Percentiles rank a stretch among this genome's conserved stretches.
These are phyloP conservation scores for Eucalyptus curtisii DNA, from an alignment of 345 rosid species.

Conservation along the genomic window DNA sequence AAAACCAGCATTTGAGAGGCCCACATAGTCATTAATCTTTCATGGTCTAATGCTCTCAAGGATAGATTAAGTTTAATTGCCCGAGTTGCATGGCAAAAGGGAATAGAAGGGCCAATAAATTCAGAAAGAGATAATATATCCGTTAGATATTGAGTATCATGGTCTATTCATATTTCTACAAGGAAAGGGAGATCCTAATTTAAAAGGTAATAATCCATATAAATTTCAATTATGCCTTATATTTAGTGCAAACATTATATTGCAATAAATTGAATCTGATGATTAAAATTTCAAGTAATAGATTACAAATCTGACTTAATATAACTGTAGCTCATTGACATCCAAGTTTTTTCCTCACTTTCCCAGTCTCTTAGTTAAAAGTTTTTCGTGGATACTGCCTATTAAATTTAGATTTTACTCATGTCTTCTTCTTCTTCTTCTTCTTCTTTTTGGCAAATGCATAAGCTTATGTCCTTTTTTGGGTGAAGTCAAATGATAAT, in stretches of 20 bases:
- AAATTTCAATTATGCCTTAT: neutral
- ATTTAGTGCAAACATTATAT: neutral
- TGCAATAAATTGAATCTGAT: neutral
- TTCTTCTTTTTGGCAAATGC: no score
- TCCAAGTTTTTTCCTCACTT: neutral
- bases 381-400: no score
- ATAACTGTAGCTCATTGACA: no score
- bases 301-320: no score
- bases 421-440: no score
- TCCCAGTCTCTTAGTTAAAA: no score
- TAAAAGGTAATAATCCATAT: neutral
- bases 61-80: neutral
- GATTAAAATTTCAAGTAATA: neutral
- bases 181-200: neutral
- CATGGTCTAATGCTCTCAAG: neutral
- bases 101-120: no score
- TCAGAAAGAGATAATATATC: neutral
- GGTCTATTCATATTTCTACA: neutral
- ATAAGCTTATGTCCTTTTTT: no score
- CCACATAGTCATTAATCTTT: neutral
- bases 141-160: neutral
- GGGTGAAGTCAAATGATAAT: neutral
- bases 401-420: no score
- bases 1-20: neutral
- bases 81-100: no score